These are phyloP conservation scores for Aspergillus fructus DNA, from an alignment of 2,329 filamentous ascomycete species.

Conservation along the genomic window DNA sequence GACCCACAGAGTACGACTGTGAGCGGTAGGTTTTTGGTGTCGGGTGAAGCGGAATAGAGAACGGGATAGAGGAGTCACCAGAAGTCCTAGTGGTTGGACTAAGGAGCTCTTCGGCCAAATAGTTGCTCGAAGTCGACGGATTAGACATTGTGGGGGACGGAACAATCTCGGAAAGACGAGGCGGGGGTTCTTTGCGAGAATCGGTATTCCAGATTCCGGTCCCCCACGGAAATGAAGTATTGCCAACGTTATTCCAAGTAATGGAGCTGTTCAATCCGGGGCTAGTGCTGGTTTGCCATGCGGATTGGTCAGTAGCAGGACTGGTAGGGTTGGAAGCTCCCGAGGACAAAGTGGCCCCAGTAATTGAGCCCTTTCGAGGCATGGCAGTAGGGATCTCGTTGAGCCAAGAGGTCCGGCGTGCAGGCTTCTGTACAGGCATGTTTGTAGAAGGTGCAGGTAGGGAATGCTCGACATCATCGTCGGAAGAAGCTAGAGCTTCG, in stretches of 20 bases:
- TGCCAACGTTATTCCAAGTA: conserved; percentile 47
- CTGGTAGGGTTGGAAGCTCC: conserved; percentile 79
- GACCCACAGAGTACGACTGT: conserved; percentile 93
- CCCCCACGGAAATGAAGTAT: conserved; percentile 65
- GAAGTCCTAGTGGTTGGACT: conserved; percentile 46
- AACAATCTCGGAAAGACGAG: conserved; percentile 71
- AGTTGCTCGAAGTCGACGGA: conserved; percentile 49
- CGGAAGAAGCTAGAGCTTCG: conserved; percentile 88
- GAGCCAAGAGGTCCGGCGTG: conserved; percentile 77
- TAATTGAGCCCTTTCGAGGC: conserved; percentile 74
- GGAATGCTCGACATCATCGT: conserved; percentile 78
- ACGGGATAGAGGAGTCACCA: conserved; percentile 67
- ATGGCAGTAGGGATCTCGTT: conserved; percentile 73
- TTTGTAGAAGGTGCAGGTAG: conserved; percentile 52
- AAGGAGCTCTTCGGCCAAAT: conserved; percentile 56
- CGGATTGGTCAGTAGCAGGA: conserved; percentile 64
- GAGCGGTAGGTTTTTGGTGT: conserved; percentile 92
- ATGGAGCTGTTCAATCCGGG: conserved; percentile 40
- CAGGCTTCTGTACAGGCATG: conserved; percentile 59
- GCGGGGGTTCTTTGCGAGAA: conserved; percentile 70
- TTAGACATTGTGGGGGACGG: conserved; percentile 69
- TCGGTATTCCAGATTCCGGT: conserved; percentile 80
- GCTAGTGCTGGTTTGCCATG: conserved; percentile 42
- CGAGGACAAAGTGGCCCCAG: conserved; percentile 68
- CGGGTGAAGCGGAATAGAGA: conserved; percentile 82